Evolutionary conservation across 1,284 basidiomycete genomes (phyloP), one percentile per base, ranked within the genome.

Genomic region (Inonotus hispidus): DNA sequence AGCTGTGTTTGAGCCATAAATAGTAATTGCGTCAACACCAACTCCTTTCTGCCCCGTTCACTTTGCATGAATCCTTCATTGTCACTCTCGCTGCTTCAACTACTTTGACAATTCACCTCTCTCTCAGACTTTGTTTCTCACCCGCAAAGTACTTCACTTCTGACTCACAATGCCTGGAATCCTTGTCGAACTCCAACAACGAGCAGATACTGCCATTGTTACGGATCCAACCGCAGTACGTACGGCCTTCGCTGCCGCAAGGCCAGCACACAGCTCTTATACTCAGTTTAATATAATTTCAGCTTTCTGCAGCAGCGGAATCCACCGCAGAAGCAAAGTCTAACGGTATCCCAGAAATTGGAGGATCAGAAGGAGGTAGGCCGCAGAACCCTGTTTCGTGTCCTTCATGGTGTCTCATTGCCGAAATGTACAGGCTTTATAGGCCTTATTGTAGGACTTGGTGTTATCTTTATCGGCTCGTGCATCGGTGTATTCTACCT

Each of bases 401-500:
- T 37, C 29, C 23, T 56, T 35, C 55, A 14, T 32, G 35, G 19
- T 1, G 23, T n/a, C 41, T 46, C 16, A 56, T 25, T 27, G 8
- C n/a, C n/a, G 14, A n/a, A 23, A 10, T 49, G 21, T 29, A 11
- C 29, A 64, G 63, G 63, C 19, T 64, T 64, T 47, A 64, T 64
- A 38, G 63, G 63, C 14, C 63, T 64, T 49, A 55, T 64, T 29
- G 61, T 64, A 21, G 63, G 63, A 19, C 54, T 64, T 14, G 61
- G 46, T 37, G 58, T 64, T 35, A 60, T 64, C 49, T 46, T 64
- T 23, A 46, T 64, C 25, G 57, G 45, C 7, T 62, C 58, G 10
- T 64, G 61, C 25, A 60, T 60, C 16, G 60, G 53, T n/a, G 57
- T 64, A 13, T 64, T 62, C 58, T 62, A 56, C 53, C 63, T 64